These are phyloP conservation scores for Microbotryum violaceum DNA, from an alignment of 1,284 basidiomycete species.

Conservation along the genomic window DNA sequence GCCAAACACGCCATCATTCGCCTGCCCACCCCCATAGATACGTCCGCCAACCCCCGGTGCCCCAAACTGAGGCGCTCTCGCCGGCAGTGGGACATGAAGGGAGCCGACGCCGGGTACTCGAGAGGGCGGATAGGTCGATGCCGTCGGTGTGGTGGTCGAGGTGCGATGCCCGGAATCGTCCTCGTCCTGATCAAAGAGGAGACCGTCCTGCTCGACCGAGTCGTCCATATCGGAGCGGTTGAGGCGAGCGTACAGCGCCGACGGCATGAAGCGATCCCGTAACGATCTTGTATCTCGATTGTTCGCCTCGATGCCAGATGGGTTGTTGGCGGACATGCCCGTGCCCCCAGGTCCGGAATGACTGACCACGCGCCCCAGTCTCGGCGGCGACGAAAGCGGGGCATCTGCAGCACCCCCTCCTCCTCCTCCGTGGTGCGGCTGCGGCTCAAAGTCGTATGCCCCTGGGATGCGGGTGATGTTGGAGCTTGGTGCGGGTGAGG, in stretches of 20 bases:
- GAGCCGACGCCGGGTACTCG: neutral
- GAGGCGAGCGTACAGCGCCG: constrained; percentile 4
- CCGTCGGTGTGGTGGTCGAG: neutral
- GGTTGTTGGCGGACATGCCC: neutral
- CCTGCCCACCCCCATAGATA: constrained; percentile 59
- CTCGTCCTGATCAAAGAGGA: constrained; percentile 28
- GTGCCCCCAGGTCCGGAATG: neutral
- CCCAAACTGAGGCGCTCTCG: constrained; percentile 20
- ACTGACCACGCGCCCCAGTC: neutral
- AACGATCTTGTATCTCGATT: neutral
- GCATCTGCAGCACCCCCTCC: neutral
- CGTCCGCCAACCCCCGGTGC: constrained; percentile 5
- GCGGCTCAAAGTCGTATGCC: constrained; percentile 28
- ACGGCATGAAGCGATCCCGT: constrained; percentile 4
- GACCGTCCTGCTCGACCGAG: constrained; percentile 8
- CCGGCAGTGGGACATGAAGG: constrained; percentile 22
- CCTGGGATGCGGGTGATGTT: constrained; percentile 8
- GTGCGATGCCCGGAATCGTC: constrained; percentile 16
- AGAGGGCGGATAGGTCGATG: constrained; percentile 18
- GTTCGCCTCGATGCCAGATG: neutral
- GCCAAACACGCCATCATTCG: constrained; percentile 92
- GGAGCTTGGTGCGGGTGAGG: neutral
- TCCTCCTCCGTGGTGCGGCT: constrained; percentile 13
- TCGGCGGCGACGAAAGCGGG: neutral
- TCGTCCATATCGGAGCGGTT: neutral